Conservation (phyloP, 1,284 basidiomycete species). For the Tausonia pullulans region DNA sequence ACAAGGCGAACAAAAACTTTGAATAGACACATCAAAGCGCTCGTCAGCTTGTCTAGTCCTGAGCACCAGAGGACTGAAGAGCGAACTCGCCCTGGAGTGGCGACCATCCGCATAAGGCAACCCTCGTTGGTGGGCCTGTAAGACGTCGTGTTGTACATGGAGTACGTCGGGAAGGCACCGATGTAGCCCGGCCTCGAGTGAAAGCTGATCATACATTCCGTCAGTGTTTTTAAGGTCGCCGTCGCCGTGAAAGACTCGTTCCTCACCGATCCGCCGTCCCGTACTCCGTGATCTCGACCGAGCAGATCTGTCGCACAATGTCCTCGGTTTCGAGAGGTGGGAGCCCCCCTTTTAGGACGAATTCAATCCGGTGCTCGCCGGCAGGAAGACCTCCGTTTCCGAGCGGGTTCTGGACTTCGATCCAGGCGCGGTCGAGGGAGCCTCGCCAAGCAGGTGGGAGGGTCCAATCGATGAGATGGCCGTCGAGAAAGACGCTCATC, state of each 20-base stretch:
- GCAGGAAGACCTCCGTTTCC: constrained; percentile 15
- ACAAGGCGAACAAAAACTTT: constrained; percentile 1
- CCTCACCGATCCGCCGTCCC: background rate
- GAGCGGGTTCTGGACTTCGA: constrained; percentile 24
- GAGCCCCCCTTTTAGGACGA: background rate
- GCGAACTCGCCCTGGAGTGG: background rate
- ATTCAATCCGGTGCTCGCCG: background rate
- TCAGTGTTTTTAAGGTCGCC: no score
- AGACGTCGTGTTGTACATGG: background rate
- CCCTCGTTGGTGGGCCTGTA: constrained; percentile 11
- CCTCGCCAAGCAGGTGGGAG: constrained; percentile 22
- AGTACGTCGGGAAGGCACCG: constrained; percentile 8
- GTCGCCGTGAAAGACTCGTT: background rate
- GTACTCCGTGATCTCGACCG: constrained; percentile 9
- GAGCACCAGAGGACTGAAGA: background rate
- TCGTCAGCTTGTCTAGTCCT: background rate
- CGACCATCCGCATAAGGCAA: constrained; percentile 14
- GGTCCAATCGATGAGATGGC: constrained; percentile 25
- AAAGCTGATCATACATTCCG: background rate
- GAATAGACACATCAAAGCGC: no score
- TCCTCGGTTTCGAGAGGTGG: background rate
- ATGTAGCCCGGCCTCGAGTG: background rate
- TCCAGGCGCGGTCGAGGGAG: constrained; percentile 32
- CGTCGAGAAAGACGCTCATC: constrained; percentile 52
- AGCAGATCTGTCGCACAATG: constrained; percentile 1